Evolutionary conservation across 495 filamentous ascomycete species (phyloP).

Genomic region (Jackrogersella multiformis): DNA sequence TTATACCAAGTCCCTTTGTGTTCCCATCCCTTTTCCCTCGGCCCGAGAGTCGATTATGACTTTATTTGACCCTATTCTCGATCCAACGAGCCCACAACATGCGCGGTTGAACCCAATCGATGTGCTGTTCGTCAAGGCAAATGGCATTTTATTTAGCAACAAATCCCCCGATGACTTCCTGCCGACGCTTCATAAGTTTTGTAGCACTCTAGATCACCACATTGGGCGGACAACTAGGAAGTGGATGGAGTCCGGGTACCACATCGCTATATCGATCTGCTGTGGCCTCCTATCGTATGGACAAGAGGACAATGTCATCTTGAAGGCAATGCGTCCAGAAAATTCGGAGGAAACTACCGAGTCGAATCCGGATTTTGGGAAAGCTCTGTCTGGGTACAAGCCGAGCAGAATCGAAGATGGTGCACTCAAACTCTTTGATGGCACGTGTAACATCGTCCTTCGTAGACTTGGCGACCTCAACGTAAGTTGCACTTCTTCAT

Average conservation of each 20-base stretch:
- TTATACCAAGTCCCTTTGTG: conserved; percentile 60
- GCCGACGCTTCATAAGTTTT: conserved; percentile 59
- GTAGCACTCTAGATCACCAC: conserved; percentile 64
- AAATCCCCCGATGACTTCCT: conserved; percentile 59
- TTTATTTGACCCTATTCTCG: conserved; percentile 73
- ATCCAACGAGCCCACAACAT: conserved; percentile 44
- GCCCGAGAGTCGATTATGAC: conserved; percentile 76
- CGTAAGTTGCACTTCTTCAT: conserved; percentile 16
- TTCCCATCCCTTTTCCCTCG: conserved; percentile 64
- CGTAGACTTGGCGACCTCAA: conserved; percentile 69
- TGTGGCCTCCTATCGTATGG: conserved; percentile 54
- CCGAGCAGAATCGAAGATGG: conserved; percentile 31
- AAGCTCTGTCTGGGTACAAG: conserved; percentile 10
- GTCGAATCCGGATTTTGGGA: neutral
- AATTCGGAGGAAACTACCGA: conserved; percentile 30
- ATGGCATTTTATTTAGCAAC: conserved; percentile 72
- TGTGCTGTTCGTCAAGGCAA: conserved; percentile 68
- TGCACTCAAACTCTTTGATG: conserved; percentile 35
- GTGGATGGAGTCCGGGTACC: conserved; percentile 72
- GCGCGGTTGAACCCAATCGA: conserved; percentile 48
- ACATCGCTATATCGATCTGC: conserved; percentile 61
- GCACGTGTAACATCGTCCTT: conserved; percentile 62
- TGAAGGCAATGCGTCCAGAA: conserved; percentile 42
- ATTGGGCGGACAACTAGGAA: conserved; percentile 65
- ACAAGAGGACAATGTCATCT: conserved; percentile 49